Conservation (phyloP, 371 early-diverging fungal genomes). For the Mortierella sp. region DNA sequence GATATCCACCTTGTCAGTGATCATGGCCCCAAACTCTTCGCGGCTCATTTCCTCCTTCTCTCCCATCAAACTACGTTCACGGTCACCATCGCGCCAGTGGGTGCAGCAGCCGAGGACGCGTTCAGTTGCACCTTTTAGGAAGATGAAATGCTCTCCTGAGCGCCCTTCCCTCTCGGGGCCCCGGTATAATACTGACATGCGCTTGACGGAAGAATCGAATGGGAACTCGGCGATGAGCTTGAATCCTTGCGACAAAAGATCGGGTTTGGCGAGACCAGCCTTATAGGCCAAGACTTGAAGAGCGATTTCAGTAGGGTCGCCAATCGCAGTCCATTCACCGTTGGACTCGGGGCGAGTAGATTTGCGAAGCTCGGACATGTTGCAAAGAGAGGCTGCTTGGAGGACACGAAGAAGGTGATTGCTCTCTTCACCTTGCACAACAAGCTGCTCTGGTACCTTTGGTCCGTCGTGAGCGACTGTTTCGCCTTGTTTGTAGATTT, state of each 20-base stretch:
- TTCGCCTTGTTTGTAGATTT: constrained; percentile 59
- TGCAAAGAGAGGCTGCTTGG: constrained; percentile 75
- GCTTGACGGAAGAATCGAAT: constrained; percentile 86
- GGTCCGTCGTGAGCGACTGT: background rate
- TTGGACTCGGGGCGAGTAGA: constrained; percentile 60
- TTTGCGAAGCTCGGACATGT: constrained; percentile 77
- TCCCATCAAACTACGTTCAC: constrained; percentile 45
- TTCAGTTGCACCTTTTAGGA: constrained; percentile 85
- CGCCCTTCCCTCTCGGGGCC: background rate
- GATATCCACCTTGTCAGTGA: constrained; percentile 35
- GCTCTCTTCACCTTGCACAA: too few relatives aligned
- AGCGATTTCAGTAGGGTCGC: constrained; percentile 87
- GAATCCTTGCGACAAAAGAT: constrained; percentile 63
- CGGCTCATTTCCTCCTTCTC: constrained; percentile 12
- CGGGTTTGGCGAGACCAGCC: constrained; percentile 71
- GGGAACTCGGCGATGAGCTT: constrained; percentile 75
- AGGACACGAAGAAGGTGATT: constrained; percentile 56
- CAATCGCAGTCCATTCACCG: constrained; percentile 79
- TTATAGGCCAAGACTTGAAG: constrained; percentile 82
- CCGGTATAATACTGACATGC: constrained; percentile 70
- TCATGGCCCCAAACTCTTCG: constrained; percentile 56
- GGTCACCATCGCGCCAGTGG: constrained; percentile 63
- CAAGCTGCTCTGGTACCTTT: constrained; percentile 10
- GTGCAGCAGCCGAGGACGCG: constrained; percentile 75
- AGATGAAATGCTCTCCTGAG: constrained; percentile 44